phyloP scores from a whole-genome alignment of 2,329 filamentous ascomycete species.

The Ascocoryne sarcoides region DNA sequence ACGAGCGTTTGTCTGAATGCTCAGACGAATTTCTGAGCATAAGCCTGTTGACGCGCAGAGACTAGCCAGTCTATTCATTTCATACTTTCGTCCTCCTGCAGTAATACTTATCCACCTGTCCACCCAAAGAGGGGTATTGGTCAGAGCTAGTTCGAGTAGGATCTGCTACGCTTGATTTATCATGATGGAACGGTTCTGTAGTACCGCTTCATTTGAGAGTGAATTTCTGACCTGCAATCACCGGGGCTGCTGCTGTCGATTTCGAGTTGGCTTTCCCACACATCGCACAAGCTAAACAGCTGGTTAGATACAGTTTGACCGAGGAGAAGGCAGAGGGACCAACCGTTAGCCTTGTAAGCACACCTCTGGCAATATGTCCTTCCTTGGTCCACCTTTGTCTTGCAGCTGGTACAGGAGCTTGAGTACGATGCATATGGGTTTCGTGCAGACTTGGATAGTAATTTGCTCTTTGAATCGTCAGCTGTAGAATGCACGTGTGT shows the following conservation, averaged over 20 bases:
- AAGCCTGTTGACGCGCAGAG: too few relatives aligned
- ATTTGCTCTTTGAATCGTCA: constrained; percentile 43
- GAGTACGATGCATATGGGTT: constrained; percentile 58
- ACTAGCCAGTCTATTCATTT: too few relatives aligned
- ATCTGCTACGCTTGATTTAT: too few relatives aligned
- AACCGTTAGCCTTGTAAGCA: constrained; percentile 53
- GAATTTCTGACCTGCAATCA: constrained; percentile 53
- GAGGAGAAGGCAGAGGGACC: constrained; percentile 16
- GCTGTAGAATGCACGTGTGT: background rate
- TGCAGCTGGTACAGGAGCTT: constrained; percentile 52
- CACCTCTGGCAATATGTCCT: constrained; percentile 53
- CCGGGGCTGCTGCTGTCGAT: constrained; percentile 40
- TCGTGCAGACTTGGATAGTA: constrained; percentile 54
- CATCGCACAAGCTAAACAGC: constrained; percentile 46
- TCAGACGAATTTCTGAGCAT: too few relatives aligned
- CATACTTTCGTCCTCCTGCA: too few relatives aligned
- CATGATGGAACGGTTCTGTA: too few relatives aligned
- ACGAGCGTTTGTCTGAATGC: too few relatives aligned
- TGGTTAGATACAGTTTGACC: constrained; percentile 4
- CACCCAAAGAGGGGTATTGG: too few relatives aligned
- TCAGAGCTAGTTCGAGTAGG: too few relatives aligned
- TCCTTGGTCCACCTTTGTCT: constrained; percentile 54
- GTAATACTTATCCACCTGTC: too few relatives aligned
- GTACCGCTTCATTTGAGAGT: constrained; percentile 49
- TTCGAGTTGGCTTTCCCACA: constrained; percentile 52